Percentiles rank a stretch among this genome's conserved stretches.
Conservation (phyloP, 495 filamentous ascomycete genomes). For the Xylaria curta region DNA sequence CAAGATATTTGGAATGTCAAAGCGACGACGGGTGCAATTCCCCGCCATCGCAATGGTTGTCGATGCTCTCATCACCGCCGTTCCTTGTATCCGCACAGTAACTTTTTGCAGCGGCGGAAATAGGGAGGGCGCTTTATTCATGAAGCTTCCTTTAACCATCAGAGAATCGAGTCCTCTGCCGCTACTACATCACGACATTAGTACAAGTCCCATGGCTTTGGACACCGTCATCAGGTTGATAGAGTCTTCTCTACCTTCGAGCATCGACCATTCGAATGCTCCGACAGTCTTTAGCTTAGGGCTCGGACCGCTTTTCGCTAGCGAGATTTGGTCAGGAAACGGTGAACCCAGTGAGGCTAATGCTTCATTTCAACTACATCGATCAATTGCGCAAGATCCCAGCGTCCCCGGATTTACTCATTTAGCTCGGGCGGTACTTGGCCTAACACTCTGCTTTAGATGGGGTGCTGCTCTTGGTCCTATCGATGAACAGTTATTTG, state of each 20-base stretch:
- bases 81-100: conserved; percentile 74
- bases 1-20: conserved; percentile 82
- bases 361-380: conserved; percentile 72
- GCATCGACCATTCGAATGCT: conserved; percentile 57
- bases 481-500: conserved; percentile 50
- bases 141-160: conserved; percentile 62
- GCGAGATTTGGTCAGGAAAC: conserved; percentile 53
- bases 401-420: conserved; percentile 78
- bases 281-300: conserved; percentile 47
- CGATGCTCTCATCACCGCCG: conserved; percentile 68
- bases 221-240: conserved; percentile 55
- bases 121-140: conserved; percentile 79
- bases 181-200: conserved; percentile 50
- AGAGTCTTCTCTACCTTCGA: conserved; percentile 59
- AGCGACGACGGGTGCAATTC: conserved; percentile 78
- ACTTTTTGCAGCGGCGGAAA: conserved; percentile 88
- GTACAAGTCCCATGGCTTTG: conserved; percentile 49
- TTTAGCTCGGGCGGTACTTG: conserved; percentile 70
- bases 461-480: conserved; percentile 71
- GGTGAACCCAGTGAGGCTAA: conserved; percentile 56
- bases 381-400: conserved; percentile 71
- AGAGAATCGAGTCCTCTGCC: conserved; percentile 70
- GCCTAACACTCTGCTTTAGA: conserved; percentile 75
- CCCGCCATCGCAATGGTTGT: conserved; percentile 84
- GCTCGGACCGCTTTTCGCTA: conserved; percentile 49